These are phyloP conservation scores for Ceriops zippeliana DNA, from an alignment of 345 rosid genomes.

Conservation along the genomic window DNA sequence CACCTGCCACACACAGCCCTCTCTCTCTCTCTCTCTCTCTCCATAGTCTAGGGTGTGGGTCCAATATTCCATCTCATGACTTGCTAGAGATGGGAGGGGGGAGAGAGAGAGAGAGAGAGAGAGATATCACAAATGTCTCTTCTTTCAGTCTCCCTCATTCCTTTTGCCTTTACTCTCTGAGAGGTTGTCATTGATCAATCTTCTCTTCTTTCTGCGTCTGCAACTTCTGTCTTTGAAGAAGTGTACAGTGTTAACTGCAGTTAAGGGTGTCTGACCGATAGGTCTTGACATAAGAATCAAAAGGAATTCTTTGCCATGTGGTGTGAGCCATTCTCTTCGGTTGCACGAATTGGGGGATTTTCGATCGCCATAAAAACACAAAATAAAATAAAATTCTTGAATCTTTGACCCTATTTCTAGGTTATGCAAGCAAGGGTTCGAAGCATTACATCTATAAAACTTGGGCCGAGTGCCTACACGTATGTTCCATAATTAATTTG, in stretches of 20 bases:
- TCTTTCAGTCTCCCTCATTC: conserved; percentile 30
- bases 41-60: not conserved
- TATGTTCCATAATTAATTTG: not conserved
- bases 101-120: not conserved
- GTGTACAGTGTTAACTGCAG: conserved; percentile 25
- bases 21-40: not conserved
- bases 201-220: not conserved
- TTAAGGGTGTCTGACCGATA: conserved; percentile 12
- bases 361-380: too few relatives aligned
- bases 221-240: not conserved
- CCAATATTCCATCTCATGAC: not conserved
- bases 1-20: not conserved
- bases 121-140: conserved; percentile 15
- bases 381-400: not conserved
- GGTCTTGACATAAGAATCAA: not conserved
- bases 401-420: not conserved
- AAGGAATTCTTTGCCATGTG: too few relatives aligned
- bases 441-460: too few relatives aligned
- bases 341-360: too few relatives aligned
- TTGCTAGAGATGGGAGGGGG: not conserved
- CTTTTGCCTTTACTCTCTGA: conserved; percentile 23
- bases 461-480: too few relatives aligned
- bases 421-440: too few relatives aligned
- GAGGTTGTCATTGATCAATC: conserved; percentile 18
- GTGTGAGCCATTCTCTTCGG: too few relatives aligned